A percentile compares a stretch with the other conserved stretches of the same genome.
Conservation (phyloP, 305 asterid genomes). For the Lippia alba region DNA sequence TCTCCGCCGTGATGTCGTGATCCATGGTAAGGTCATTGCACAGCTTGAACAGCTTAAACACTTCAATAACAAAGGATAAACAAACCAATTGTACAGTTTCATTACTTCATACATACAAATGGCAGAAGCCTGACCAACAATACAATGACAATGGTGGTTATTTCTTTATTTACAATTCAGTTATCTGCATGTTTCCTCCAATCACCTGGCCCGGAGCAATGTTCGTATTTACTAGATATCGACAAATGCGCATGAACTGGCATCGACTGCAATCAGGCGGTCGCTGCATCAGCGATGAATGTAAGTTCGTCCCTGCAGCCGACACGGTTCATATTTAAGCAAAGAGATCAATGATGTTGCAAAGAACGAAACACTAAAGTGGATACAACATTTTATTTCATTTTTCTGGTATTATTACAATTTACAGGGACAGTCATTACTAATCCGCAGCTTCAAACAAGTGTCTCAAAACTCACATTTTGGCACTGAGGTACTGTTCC, state of each 20-base stretch:
- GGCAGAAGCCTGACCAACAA: background rate
- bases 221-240: conserved; percentile 33
- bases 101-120: conserved; percentile 13
- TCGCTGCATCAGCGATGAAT: conserved; percentile 20
- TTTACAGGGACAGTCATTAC: background rate
- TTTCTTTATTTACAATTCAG: conserved; percentile 25
- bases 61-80: background rate
- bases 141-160: background rate
- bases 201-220: conserved; percentile 23
- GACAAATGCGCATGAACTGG: conserved; percentile 14
- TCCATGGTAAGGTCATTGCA: background rate
- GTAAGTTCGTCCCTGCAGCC: conserved; percentile 38
- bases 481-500: conserved; percentile 68
- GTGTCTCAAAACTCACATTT: conserved; percentile 53
- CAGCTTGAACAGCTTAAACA: conserved; percentile 8
- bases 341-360: conserved; percentile 8
- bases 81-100: conserved; percentile 6
- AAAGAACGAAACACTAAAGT: background rate
- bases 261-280: conserved; percentile 26
- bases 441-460: background rate
- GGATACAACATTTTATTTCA: conserved; percentile 27
- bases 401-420: conserved; percentile 4
- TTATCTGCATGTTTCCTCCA: conserved; percentile 35
- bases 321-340: background rate
- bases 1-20: too few relatives aligned